phyloP scores from a whole-genome alignment of 495 filamentous ascomycete genomes.

The Pyrenula massariospora region DNA sequence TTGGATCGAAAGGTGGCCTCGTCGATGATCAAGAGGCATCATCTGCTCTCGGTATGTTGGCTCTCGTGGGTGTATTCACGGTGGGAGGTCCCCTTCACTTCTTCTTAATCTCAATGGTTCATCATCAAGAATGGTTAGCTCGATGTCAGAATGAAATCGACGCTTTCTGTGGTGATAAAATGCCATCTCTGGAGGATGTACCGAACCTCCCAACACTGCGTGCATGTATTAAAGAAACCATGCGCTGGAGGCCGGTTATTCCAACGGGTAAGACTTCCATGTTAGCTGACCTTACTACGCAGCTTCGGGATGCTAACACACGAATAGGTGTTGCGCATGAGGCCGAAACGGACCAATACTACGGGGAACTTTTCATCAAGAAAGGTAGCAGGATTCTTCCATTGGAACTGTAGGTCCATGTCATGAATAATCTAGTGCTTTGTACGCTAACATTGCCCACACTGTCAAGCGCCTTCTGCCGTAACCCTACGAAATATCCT shows the following conservation, averaged over 20 bases:
- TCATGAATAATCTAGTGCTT: conserved; percentile 6
- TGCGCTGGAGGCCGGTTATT: conserved; percentile 50
- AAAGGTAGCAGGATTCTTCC: conserved; percentile 27
- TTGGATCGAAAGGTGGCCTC: background rate
- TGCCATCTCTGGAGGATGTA: conserved; percentile 15
- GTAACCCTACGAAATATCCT: conserved; percentile 20
- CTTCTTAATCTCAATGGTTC: conserved; percentile 47
- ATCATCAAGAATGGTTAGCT: conserved; percentile 42
- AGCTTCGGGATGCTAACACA: conserved; percentile 54
- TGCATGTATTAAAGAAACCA: conserved; percentile 42
- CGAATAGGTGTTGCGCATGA: conserved; percentile 23
- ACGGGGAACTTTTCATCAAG: conserved; percentile 15
- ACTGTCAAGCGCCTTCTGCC: conserved; percentile 17
- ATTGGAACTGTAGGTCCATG: conserved; percentile 34
- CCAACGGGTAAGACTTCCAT: conserved; percentile 49
- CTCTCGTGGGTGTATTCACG: conserved; percentile 13
- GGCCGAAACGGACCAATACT: conserved; percentile 11
- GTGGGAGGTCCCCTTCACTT: conserved; percentile 33
- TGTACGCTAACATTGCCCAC: conserved; percentile 5
- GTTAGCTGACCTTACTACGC: too few relatives aligned
- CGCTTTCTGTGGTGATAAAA: conserved; percentile 26
- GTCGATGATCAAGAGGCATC: background rate
- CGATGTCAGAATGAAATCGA: conserved; percentile 46
- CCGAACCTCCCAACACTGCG: conserved; percentile 19
- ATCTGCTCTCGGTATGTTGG: conserved; percentile 9